These are phyloP conservation scores for Alternaria gansuensis DNA, from an alignment of 2,329 filamentous ascomycete species.

Conservation along the genomic window DNA sequence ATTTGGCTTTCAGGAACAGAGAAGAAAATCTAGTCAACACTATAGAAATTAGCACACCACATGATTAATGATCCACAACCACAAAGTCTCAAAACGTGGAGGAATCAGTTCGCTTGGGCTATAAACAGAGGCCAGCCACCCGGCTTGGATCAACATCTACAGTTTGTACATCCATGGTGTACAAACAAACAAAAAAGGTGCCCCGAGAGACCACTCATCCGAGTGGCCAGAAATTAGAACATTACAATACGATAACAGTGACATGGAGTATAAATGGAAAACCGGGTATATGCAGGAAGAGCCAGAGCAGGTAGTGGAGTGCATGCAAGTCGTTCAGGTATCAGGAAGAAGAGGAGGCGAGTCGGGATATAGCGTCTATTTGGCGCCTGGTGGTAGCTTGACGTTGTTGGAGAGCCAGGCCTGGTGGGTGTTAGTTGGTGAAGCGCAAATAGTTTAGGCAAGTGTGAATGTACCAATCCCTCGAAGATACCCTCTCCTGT, in stretches of 20 bases:
- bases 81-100: neutral
- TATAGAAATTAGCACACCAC: neutral
- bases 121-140: neutral
- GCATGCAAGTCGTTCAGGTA: conserved; percentile 49
- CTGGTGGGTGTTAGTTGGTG: conserved; percentile 25
- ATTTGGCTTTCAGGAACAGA: neutral
- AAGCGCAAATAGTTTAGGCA: neutral
- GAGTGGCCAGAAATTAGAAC: conserved; percentile 8
- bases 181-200: neutral
- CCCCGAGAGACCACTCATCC: neutral
- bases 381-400: conserved; percentile 54
- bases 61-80: neutral
- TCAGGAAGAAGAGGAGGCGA: conserved; percentile 21
- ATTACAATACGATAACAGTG: conserved; percentile 18
- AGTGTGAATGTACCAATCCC: conserved; percentile 53
- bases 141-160: neutral
- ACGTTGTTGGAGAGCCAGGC: conserved; percentile 63
- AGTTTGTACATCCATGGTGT: neutral
- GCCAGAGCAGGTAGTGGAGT: conserved; percentile 28
- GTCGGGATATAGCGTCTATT: conserved; percentile 33
- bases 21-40: neutral
- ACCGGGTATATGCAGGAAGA: conserved; percentile 52
- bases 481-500: conserved; percentile 64
- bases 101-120: neutral
- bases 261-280: conserved; percentile 28